Base-by-base conservation (phyloP, 2,329 filamentous ascomycete genomes). In the Stromatinia cepivora region DNA sequence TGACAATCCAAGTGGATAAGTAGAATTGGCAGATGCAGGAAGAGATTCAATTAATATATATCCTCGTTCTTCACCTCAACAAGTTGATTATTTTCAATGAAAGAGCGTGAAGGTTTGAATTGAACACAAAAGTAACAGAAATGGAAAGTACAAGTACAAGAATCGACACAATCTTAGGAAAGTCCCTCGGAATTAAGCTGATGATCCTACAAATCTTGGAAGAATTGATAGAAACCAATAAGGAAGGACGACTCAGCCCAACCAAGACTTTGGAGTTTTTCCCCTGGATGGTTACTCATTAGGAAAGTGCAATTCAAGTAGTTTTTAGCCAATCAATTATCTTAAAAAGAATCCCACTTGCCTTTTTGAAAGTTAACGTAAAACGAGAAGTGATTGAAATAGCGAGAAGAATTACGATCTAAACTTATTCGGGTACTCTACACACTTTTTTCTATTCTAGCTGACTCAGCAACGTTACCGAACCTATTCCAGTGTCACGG, bases 311-410 rank as follows among this genome's bases (percentile, higher is more conserved):
- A 11, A 31, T 31, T 20, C 39, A 31, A 46, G 25, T 25, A 7
- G 20, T 42, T 10, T 3, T n/a, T 1, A 56, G 15, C 63, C 63
- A 66, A 66, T 66, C 52, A 66, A 58, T 46, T 5, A 5, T 22
- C 15, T 50, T 15, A 25, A 28, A 13, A 11, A 59, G 2, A 39
- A 59, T 62, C 66, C 66, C 56, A 62, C 56, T 62, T 67, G 25
- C 63, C 39, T 10, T 28, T 66, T 57, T 36, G 63, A 25, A 36
- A 50, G 45, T 36, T 50, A 50, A 45, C 9, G 57, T 17, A 17
- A 15, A 42, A 17, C 39, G 39, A n/a, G 39, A 5, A 17, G 39
- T 4, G 15, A 42, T 42, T 17, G 39, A 42, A 13, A 15, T 42
- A 15, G 39, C 39, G 13, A 42, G 17, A 42, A 42, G 17, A 17